Conservation (phyloP, 257 asterid genomes). For the Fraxinus anomala region DNA sequence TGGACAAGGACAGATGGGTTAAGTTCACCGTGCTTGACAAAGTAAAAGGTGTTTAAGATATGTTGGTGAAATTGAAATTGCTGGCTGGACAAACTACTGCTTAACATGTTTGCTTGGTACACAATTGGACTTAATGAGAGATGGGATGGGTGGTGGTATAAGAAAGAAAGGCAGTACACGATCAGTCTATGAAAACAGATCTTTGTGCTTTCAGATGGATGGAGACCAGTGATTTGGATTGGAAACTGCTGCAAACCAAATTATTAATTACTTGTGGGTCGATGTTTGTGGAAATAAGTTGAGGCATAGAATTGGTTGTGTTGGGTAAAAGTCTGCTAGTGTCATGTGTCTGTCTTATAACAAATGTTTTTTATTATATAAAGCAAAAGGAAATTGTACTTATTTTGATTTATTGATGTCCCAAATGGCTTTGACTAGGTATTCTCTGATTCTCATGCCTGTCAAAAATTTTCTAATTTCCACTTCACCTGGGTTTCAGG, state of each 20-base stretch:
- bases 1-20: neutral
- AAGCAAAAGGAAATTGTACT: neutral
- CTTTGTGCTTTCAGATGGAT: neutral
- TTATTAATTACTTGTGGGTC: neutral
- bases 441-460: conserved; percentile 6
- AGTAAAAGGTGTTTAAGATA: conserved; percentile 4
- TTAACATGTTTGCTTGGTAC: neutral
- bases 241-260: neutral
- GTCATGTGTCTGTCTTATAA: neutral
- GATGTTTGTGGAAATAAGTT: neutral
- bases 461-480: neutral
- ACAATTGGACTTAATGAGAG: neutral
- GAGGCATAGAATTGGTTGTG: neutral
- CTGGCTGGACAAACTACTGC: neutral
- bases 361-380: neutral
- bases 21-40: neutral
- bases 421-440: neutral
- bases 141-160: neutral
- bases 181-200: neutral
- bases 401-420: neutral
- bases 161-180: neutral
- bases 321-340: neutral
- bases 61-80: conserved; percentile 3
- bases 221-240: neutral
- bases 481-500: neutral